Conservation (phyloP, 2,329 filamentous ascomycete species). For the Pseudocercospora eumusae region DNA sequence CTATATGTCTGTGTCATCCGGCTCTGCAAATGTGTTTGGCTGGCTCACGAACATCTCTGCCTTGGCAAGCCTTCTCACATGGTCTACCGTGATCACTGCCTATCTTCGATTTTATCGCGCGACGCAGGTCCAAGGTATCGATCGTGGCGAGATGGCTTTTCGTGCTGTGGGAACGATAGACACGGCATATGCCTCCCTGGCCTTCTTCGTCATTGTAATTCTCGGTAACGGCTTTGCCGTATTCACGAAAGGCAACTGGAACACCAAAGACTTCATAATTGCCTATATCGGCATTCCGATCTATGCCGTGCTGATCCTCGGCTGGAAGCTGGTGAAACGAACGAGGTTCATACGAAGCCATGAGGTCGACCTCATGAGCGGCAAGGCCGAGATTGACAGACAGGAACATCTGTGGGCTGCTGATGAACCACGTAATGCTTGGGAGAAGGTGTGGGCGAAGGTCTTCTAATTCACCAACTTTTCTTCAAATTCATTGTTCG, state of each 20-base stretch:
- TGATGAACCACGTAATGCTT: not conserved
- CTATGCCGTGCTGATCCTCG: constrained; percentile 36
- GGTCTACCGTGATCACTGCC: constrained; percentile 42
- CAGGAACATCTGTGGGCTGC: not conserved
- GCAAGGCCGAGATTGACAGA: constrained; percentile 49
- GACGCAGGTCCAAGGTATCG: constrained; percentile 44
- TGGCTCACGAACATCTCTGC: constrained; percentile 32
- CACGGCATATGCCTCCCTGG: constrained; percentile 26
- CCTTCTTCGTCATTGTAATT: constrained; percentile 34
- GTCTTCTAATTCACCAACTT: not conserved
- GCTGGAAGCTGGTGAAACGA: constrained; percentile 45
- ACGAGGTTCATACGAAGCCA: constrained; percentile 34
- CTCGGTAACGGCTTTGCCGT: constrained; percentile 33
- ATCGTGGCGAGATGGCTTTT: constrained; percentile 38
- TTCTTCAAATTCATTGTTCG: not conserved
- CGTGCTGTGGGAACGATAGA: constrained; percentile 21
- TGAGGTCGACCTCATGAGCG: constrained; percentile 49
- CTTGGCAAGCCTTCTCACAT: constrained; percentile 31
- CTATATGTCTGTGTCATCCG: constrained; percentile 44
- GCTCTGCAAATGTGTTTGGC: constrained; percentile 37
- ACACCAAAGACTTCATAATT: constrained; percentile 42
- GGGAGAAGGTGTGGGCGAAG: constrained; percentile 4
- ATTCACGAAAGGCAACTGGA: constrained; percentile 32
- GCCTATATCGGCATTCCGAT: constrained; percentile 47
- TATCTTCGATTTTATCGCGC: constrained; percentile 52